Conservation (phyloP, 192 early-diverging fungal genomes). For the Allomyces javanicus region DNA sequence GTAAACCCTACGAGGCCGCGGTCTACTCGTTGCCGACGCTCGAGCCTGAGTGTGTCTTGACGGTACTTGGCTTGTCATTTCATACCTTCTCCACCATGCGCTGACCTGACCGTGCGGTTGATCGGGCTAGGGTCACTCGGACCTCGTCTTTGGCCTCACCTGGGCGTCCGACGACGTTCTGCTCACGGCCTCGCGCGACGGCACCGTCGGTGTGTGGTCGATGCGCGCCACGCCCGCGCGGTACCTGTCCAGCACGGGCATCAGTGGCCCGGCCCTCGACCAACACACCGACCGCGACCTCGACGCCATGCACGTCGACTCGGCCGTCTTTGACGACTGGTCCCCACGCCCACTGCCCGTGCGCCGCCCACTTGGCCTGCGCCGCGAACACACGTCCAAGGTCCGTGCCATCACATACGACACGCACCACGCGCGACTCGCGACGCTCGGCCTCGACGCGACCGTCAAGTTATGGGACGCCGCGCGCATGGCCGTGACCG, state of each 20-base stretch:
- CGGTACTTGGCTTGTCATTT: no score
- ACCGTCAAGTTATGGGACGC: slow-evolving; percentile 26
- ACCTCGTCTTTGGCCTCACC: slow-evolving; percentile 29
- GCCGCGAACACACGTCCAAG: slow-evolving; percentile 13
- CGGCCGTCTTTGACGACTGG: neutral
- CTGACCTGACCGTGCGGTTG: slow-evolving; percentile 17
- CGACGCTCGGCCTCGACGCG: slow-evolving; percentile 23
- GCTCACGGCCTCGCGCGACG: slow-evolving; percentile 23
- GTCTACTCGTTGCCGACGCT: neutral
- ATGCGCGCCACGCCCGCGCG: neutral
- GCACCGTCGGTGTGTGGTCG: slow-evolving; percentile 12
- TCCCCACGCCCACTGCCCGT: neutral
- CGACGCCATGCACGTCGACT: no score
- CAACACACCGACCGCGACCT: no score
- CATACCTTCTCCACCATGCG: slow-evolving; percentile 16
- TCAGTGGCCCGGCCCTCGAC: no score
- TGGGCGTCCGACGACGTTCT: slow-evolving; percentile 19
- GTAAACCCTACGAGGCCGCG: slow-evolving; percentile 15
- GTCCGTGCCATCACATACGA: slow-evolving; percentile 22
- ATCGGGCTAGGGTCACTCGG: slow-evolving; percentile 22
- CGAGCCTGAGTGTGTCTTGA: neutral
- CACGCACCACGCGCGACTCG: slow-evolving; percentile 1
- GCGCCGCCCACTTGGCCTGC: slow-evolving; percentile 1
- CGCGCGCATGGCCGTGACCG: neutral
- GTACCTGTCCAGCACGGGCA: no score